Conservation (phyloP, 2,329 filamentous ascomycete species). For the Colletotrichum musicola region DNA sequence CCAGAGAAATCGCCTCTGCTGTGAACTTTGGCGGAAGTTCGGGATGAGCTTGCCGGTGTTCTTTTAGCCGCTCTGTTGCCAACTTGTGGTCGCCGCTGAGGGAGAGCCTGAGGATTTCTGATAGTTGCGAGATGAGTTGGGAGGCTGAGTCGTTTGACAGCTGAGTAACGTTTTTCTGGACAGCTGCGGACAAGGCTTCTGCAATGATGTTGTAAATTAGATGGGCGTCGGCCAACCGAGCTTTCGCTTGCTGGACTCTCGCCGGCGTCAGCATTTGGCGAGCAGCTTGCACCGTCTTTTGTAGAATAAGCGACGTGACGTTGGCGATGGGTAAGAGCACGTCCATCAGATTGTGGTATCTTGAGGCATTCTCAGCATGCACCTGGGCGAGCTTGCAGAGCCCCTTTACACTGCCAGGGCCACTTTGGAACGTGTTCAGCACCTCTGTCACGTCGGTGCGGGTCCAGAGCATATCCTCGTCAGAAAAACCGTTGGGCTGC, state of each 20-base stretch:
- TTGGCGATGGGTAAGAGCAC: slow-evolving; percentile 54
- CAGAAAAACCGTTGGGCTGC: slow-evolving; percentile 30
- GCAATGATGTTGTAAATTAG: slow-evolving; percentile 59
- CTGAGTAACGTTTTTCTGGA: slow-evolving; percentile 68
- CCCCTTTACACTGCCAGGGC: slow-evolving; percentile 56
- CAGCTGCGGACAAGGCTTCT: slow-evolving; percentile 56
- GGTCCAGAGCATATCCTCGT: slow-evolving; percentile 47
- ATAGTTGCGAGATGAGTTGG: slow-evolving; percentile 54
- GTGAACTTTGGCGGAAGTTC: slow-evolving; percentile 54
- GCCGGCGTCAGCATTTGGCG: slow-evolving; percentile 14
- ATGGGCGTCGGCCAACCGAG: slow-evolving; percentile 55
- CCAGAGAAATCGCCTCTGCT: slow-evolving; percentile 65
- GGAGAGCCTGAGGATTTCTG: slow-evolving; percentile 57
- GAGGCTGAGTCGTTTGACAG: slow-evolving; percentile 60
- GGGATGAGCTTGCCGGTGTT: slow-evolving; percentile 51
- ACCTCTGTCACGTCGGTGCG: slow-evolving; percentile 48
- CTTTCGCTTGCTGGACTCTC: slow-evolving; percentile 45
- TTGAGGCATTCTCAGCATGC: slow-evolving; percentile 56
- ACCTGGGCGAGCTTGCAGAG: slow-evolving; percentile 58
- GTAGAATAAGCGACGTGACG: slow-evolving; percentile 49
- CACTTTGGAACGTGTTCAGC: slow-evolving; percentile 55
- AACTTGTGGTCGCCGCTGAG: slow-evolving; percentile 53
- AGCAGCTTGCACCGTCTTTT: slow-evolving; percentile 45
- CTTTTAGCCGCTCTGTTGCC: slow-evolving; percentile 49
- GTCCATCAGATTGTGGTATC: slow-evolving; percentile 62